Evolutionary conservation across 179 eudicot species (phyloP), one percentile per base, ranked within the genome.

Genomic region (Carnegiea gigantea): DNA sequence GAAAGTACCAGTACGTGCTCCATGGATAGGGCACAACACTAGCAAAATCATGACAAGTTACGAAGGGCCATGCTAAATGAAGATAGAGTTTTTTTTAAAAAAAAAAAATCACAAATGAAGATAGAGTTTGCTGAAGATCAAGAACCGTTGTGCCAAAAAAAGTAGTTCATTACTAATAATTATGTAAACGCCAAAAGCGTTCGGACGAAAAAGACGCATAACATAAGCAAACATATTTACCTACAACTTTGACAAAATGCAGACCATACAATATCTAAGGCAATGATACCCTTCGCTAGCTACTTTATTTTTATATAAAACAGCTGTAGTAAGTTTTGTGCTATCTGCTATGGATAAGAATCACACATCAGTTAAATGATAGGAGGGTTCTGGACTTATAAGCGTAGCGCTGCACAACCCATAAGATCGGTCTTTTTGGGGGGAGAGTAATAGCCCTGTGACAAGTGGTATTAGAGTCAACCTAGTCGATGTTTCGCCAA

Each of bases 131-230:
- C 23, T 23, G 28, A 30, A 20, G 1, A 67, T 26, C 21, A 28
- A 71, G 46, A 71, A 71, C 1, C 15, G 48, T 15, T 71, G 48
- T 71, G 7, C 75, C 48, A 71, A 38, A 71, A 18, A 30, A 36
- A 36, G 13, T 0, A 71, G 9, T 15, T 13, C 1, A 71, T 14
- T 4, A 60, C 57, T 21, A 18, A 70, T 71, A 38, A 71, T 71
- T 18, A 38, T 67, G 72, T 3, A 67, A 21, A 38, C 48, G 75
- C 75, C 75, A 71, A 71, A 71, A 71, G 75, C 24, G 49, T 71
- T 36, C 48, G 75, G 75, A 6, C 49, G 1, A 33, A 24, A 18
- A 36, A 38, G 23, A 71, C 11, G 13, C 48, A 38, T 38, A 21
- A 23, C 68, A 62, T 23, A 62, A 62, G 62, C n/a, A 68, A 33